These are phyloP conservation scores for Claviceps paspali DNA, from an alignment of 2,329 filamentous ascomycete genomes.

Conservation along the genomic window DNA sequence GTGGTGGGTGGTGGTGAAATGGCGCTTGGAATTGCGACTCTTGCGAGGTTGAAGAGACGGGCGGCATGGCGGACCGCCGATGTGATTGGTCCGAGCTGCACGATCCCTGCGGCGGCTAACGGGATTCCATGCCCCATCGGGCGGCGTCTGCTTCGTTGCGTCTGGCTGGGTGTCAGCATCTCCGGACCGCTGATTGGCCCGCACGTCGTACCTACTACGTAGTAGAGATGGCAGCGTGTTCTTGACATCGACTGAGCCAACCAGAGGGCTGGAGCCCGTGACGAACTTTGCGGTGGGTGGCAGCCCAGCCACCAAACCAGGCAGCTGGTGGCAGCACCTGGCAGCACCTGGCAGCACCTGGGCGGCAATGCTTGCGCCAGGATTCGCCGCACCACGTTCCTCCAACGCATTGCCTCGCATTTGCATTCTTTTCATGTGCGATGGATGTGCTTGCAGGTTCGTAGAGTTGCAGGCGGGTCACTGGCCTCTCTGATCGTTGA, in stretches of 20 bases:
- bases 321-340: no score
- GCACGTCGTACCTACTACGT: no score
- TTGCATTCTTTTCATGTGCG: no score
- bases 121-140: not conserved
- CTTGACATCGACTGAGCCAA: slow-evolving; percentile 17
- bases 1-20: not conserved
- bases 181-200: not conserved
- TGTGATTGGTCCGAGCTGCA: slow-evolving; percentile 1
- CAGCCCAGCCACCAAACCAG: slow-evolving; percentile 13
- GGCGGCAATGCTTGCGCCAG: slow-evolving; percentile 27
- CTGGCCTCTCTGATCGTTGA: not conserved
- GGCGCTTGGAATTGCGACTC: slow-evolving; percentile 1
- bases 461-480: not conserved
- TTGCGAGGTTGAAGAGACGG: slow-evolving; percentile 2
- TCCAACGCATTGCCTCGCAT: no score
- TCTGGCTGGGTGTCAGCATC: not conserved
- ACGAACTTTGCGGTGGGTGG: slow-evolving; percentile 14
- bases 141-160: no score
- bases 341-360: slow-evolving; percentile 17
- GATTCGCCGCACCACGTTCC: slow-evolving; percentile 13
- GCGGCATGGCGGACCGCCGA: not conserved
- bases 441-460: not conserved
- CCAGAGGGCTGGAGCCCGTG: slow-evolving; percentile 21
- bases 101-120: slow-evolving; percentile 3
- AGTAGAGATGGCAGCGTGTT: not conserved